These are phyloP conservation scores for Puya raimondii DNA, from an alignment of 176 grass and related monocot genomes.

Conservation along the genomic window DNA sequence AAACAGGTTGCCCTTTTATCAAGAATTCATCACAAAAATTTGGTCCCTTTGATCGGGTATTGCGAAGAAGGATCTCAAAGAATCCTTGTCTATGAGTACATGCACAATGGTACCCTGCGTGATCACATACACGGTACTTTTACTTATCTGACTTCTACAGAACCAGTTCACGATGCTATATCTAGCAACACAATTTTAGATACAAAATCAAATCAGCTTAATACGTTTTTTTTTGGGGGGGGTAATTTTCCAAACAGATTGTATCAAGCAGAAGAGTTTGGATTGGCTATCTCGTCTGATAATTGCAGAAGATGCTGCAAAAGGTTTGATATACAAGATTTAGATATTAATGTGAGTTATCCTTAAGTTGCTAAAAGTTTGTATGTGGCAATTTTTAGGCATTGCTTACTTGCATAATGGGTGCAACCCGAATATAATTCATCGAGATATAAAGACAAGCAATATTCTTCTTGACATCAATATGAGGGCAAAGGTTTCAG, in stretches of 20 bases:
- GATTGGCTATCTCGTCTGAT: conserved; percentile 6
- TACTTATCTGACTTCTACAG: not conserved
- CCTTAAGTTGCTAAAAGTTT: not conserved
- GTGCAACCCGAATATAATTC: conserved; percentile 6
- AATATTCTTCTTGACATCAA: conserved; percentile 15
- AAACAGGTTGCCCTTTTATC: conserved; percentile 1
- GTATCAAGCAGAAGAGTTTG: conserved; percentile 3
- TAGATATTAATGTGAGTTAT: not conserved
- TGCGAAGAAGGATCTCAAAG: conserved; percentile 12
- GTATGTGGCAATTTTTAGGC: not conserved
- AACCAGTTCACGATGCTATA: not conserved
- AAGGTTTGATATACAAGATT: not conserved
- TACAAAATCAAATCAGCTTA: not conserved
- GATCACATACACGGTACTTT: conserved; percentile 5
- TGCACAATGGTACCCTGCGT: conserved; percentile 10
- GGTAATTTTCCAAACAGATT: conserved; percentile 1
- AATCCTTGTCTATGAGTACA: conserved; percentile 13
- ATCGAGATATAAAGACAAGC: conserved; percentile 8
- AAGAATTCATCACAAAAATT: conserved; percentile 10
- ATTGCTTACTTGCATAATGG: conserved; percentile 13
- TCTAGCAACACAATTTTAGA: not conserved
- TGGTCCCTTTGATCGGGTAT: conserved; percentile 9
- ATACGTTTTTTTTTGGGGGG: not conserved
- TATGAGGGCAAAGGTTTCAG: conserved; percentile 8
- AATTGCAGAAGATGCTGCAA: conserved; percentile 9